Evolutionary conservation across 768 basidiomycete genomes (phyloP).

Genomic region (Mycena capillaripes): DNA sequence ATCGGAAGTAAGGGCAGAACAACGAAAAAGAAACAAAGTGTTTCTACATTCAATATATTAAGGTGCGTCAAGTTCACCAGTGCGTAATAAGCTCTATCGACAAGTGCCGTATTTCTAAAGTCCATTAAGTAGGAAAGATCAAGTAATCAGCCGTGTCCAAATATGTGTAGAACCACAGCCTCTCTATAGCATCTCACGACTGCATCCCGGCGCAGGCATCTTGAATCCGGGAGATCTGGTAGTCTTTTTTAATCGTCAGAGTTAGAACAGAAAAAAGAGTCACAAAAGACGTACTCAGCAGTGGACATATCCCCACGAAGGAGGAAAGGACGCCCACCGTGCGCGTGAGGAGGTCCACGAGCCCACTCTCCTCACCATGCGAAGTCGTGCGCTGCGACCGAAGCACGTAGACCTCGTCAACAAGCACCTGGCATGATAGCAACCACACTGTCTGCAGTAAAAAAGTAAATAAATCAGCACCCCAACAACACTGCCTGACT

Average conservation of each 20-base stretch:
- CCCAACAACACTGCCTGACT: too few species aligned
- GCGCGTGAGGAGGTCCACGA: not conserved
- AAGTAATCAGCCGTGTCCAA: too few species aligned
- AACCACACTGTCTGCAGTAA: slow-evolving; percentile 13
- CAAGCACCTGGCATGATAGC: not conserved
- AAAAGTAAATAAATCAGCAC: not conserved
- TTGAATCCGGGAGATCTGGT: slow-evolving; percentile 19
- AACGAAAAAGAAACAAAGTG: not conserved
- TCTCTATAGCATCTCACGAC: not conserved
- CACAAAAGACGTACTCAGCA: slow-evolving; percentile 11
- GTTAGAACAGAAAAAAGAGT: not conserved
- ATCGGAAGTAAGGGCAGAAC: not conserved
- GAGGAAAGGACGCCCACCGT: not conserved
- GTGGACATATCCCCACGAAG: not conserved
- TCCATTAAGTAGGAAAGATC: too few species aligned
- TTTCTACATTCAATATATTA: too few species aligned
- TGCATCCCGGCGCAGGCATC: slow-evolving; percentile 4
- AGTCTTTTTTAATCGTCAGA: not conserved
- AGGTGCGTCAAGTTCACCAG: too few species aligned
- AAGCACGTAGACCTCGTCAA: slow-evolving; percentile 1
- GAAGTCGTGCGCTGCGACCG: not conserved
- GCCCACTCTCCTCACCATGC: not conserved
- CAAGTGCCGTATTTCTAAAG: too few species aligned
- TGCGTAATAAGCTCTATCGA: too few species aligned
- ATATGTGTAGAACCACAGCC: too few species aligned